Base-by-base conservation (phyloP, 1,139 yeast genomes). In the Taiozyma sp. region DNA sequence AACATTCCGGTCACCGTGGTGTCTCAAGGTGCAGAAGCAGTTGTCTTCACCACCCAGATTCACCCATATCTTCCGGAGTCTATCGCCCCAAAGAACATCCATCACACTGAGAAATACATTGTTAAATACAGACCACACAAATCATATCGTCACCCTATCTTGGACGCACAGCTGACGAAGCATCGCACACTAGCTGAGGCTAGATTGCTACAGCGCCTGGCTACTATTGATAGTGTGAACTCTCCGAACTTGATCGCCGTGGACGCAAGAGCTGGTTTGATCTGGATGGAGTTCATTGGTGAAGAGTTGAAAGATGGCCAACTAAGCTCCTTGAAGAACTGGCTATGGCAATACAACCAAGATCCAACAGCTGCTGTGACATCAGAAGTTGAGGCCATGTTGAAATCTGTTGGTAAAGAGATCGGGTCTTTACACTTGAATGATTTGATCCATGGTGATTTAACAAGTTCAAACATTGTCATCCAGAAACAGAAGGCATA, bases 11-110 rank as follows among this genome's bases (percentile, higher is more conserved):
- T 84, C 13, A 62, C 67, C 3, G 73, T 83, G 43, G 72, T 88
- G 2, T 87, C 96, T 0, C 98, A 91, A 64, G 98, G 98, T n/a
- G 97, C 98, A 0, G 98, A 91, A 64, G 97, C 97, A 0, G 74
- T 88, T 24, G 93, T 90, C 2, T 88, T 86, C 65, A 68, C 73
- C 34, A 79, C 95, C 0, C 52, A 65, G 0, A 66, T 67, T 3
- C 97, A 89, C 65, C 97, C 97, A 16, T 90, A 85, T 63, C 63
- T 76, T 2, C 51, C 14, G 35, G 40, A 7, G 44, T 53, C 50
- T n/a, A 45, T 53, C 50, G n/a, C 56, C 46, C 47, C 67, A 62
- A 42, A 48, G 54, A 43, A 59, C 47, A 45, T 56, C 11, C 54
- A 59, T 19, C 65, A 70, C 47, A 55, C 61, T 1, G 48, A 58